Evolutionary conservation across 2,329 filamentous ascomycete species (phyloP).

Genomic region (Fusarium nanum): DNA sequence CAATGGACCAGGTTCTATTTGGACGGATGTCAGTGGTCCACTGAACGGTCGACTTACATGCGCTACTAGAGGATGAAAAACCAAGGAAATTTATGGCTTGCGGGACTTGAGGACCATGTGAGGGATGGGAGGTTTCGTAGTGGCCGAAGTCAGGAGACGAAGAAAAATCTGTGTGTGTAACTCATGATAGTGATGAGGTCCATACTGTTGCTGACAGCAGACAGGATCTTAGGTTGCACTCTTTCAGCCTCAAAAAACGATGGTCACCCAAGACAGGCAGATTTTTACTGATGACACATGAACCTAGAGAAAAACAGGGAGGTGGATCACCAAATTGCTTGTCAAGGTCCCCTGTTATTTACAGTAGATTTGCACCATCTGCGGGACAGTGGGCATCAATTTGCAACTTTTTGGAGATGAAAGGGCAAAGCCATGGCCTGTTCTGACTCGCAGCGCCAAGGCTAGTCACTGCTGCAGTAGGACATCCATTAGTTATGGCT

Average conservation of each 20-base stretch:
- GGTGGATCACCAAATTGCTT: slow-evolving; percentile 41
- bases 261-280: not conserved
- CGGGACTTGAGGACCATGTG: slow-evolving; percentile 28
- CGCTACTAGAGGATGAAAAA: slow-evolving; percentile 34
- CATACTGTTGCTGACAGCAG: not conserved
- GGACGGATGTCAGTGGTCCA: slow-evolving; percentile 35
- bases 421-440: slow-evolving; percentile 10
- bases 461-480: not conserved
- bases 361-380: slow-evolving; percentile 23
- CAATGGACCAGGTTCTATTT: slow-evolving; percentile 43
- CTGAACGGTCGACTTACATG: slow-evolving; percentile 36
- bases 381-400: slow-evolving; percentile 13
- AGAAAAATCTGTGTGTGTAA: not conserved
- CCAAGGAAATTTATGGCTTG: slow-evolving; percentile 41
- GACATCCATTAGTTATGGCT: not conserved
- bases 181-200: not conserved
- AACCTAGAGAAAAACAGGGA: slow-evolving; percentile 12
- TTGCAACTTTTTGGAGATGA: slow-evolving; percentile 18
- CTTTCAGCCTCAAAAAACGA: not conserved
- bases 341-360: slow-evolving; percentile 17
- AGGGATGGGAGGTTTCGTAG: slow-evolving; percentile 23
- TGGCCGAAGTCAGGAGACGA: slow-evolving; percentile 9
- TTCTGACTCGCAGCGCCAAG: slow-evolving; percentile 34
- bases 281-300: slow-evolving; percentile 4
- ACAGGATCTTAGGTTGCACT: not conserved